These are phyloP conservation scores for Scheffersomyces coipomensis DNA, from an alignment of 805 yeast genomes.

Conservation along the genomic window DNA sequence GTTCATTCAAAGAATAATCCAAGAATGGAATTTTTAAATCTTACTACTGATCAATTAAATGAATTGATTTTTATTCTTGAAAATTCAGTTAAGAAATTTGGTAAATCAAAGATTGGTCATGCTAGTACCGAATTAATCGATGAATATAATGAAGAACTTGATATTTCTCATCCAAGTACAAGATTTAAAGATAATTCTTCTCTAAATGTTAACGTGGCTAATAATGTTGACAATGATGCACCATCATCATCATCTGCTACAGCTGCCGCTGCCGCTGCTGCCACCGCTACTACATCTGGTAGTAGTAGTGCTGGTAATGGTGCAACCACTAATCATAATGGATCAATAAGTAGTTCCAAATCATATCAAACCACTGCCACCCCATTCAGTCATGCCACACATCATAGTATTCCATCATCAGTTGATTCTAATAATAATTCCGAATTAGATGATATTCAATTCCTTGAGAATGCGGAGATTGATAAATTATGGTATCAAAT, in stretches of 20 bases:
- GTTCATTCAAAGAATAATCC: constrained; percentile 7
- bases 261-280: too few species aligned
- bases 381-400: not conserved
- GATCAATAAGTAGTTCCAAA: not conserved
- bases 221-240: constrained; percentile 1
- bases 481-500: constrained; percentile 38
- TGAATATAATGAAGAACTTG: constrained; percentile 3
- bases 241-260: not conserved
- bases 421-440: not conserved
- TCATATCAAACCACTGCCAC: not conserved
- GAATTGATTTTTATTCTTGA: constrained; percentile 23
- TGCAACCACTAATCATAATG: not conserved
- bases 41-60: constrained; percentile 20
- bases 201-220: too few species aligned
- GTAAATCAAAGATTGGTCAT: constrained; percentile 1
- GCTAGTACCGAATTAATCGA: not conserved
- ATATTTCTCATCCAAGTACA: not conserved
- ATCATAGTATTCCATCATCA: not conserved
- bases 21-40: constrained; percentile 9
- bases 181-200: not conserved
- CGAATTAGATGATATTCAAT: constrained; percentile 11
- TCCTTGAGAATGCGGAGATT: constrained; percentile 26
- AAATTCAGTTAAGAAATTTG: constrained; percentile 11
- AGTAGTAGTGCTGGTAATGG: too few species aligned
- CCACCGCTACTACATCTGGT: too few species aligned